A percentile compares a stretch with the other conserved stretches of the same genome.
These are phyloP conservation scores for Diplodia seriata DNA, from an alignment of 2,329 filamentous ascomycete genomes.

Conservation along the genomic window DNA sequence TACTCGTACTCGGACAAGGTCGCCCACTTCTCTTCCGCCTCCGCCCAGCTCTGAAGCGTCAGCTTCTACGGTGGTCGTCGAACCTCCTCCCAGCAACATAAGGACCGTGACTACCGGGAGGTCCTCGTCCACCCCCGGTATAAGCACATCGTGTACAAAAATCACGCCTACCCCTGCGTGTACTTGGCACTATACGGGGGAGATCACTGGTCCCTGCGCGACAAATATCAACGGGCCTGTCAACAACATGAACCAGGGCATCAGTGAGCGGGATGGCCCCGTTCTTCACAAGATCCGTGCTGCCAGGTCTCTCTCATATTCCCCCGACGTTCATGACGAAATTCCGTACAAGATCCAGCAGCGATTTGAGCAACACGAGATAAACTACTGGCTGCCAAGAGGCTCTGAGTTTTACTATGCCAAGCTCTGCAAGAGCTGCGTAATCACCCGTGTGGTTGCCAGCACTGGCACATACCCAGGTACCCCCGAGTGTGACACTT, in stretches of 20 bases:
- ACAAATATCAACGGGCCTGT: too few relatives aligned
- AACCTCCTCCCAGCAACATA: too few relatives aligned
- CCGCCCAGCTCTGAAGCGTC: too few relatives aligned
- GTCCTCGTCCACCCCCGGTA: too few relatives aligned
- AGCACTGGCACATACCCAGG: background rate
- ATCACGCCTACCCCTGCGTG: background rate
- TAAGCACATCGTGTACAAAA: background rate
- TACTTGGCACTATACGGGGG: background rate
- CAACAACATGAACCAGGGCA: too few relatives aligned
- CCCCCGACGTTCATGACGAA: background rate
- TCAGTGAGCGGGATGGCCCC: too few relatives aligned
- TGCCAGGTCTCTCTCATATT: background rate
- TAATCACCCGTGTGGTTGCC: constrained; percentile 5
- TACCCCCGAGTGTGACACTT: constrained; percentile 1
- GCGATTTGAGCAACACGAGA: constrained; percentile 8
- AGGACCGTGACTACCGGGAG: too few relatives aligned
- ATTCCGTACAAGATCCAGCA: background rate
- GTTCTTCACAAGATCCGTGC: background rate
- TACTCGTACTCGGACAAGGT: background rate
- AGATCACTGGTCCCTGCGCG: constrained; percentile 3
- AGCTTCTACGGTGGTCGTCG: too few relatives aligned
- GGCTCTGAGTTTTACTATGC: constrained; percentile 20
- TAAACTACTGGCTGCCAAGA: constrained; percentile 14
- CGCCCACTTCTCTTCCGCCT: too few relatives aligned
- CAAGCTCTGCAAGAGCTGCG: constrained; percentile 6